Evolutionary conservation across 106 monocot species (phyloP).

Genomic region (Hemerocallis citrina): DNA sequence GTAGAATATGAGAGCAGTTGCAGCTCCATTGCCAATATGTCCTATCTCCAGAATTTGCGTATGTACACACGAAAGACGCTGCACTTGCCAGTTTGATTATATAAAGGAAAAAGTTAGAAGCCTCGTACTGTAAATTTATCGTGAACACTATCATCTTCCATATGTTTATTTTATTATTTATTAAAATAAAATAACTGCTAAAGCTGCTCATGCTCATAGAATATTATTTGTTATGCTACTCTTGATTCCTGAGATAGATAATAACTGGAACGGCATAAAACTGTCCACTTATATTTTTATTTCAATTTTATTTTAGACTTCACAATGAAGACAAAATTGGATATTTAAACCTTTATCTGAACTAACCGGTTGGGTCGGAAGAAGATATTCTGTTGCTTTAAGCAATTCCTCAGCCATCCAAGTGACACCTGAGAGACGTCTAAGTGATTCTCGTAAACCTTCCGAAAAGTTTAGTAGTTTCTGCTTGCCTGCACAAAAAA

Average conservation of each 20-base stretch:
- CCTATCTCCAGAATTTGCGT: slow-evolving; percentile 92
- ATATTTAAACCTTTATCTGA: neutral
- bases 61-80: slow-evolving; percentile 95
- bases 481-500: slow-evolving; percentile 54
- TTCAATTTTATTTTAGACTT: neutral
- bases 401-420: slow-evolving; percentile 99
- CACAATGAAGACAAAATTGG: neutral
- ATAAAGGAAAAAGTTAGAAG: neutral
- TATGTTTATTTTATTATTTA: too few relatives aligned
- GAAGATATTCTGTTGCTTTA: slow-evolving; percentile 82
- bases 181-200: too few relatives aligned
- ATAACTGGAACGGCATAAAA: too few relatives aligned
- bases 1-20: slow-evolving; percentile 79
- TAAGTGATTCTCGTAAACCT: slow-evolving; percentile 72
- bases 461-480: slow-evolving; percentile 82
- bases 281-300: too few relatives aligned
- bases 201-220: too few relatives aligned
- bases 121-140: neutral
- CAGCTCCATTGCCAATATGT: slow-evolving; percentile 53
- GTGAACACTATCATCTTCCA: too few relatives aligned
- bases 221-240: too few relatives aligned
- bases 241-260: too few relatives aligned
- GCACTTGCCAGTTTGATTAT: slow-evolving; percentile 19
- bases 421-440: slow-evolving; percentile 82
- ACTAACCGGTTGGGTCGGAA: slow-evolving; percentile 76